Evolutionary conservation across 495 filamentous ascomycete genomes (phyloP).

Genomic region (Acidiella bohemica): DNA sequence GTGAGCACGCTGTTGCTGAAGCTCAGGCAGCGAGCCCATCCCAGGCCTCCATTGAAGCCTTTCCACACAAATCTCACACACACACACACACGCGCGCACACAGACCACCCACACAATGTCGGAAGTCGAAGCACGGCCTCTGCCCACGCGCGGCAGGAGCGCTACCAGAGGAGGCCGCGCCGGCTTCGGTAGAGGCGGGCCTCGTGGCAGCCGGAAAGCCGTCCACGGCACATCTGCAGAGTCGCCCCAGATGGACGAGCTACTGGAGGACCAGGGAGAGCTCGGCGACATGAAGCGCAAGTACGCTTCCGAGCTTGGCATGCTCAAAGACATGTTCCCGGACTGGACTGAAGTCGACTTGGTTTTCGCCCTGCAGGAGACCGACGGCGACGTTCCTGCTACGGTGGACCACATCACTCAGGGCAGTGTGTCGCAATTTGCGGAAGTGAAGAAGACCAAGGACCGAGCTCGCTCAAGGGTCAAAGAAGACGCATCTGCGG

Average conservation of each 20-base stretch:
- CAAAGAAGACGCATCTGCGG: slow-evolving; percentile 48
- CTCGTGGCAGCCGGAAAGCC: slow-evolving; percentile 43
- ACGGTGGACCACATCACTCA: slow-evolving; percentile 84
- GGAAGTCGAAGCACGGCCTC: slow-evolving; percentile 72
- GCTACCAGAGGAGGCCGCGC: slow-evolving; percentile 71
- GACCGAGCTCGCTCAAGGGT: slow-evolving; percentile 70
- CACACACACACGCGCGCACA: slow-evolving; percentile 1
- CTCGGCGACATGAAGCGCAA: slow-evolving; percentile 81
- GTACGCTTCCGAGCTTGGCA: slow-evolving; percentile 57
- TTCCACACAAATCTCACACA: too few relatives aligned
- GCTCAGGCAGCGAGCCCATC: slow-evolving; percentile 2
- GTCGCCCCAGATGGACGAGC: slow-evolving; percentile 31
- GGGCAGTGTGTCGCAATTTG: slow-evolving; percentile 86
- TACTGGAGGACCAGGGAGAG: slow-evolving; percentile 76
- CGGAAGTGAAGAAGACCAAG: slow-evolving; percentile 80
- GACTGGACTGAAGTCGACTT: slow-evolving; percentile 88
- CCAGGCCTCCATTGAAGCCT: too few relatives aligned
- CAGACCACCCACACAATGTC: slow-evolving; percentile 51
- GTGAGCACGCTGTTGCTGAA: too few relatives aligned
- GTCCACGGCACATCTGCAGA: slow-evolving; percentile 54
- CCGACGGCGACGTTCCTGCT: slow-evolving; percentile 69
- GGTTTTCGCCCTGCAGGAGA: slow-evolving; percentile 81
- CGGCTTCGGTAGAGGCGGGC: slow-evolving; percentile 61
- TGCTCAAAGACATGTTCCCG: slow-evolving; percentile 80
- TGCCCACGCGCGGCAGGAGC: slow-evolving; percentile 67